These are phyloP conservation scores for Babesia bigemina DNA, from an alignment of 169 alveolate genomes.

Conservation along the genomic window DNA sequence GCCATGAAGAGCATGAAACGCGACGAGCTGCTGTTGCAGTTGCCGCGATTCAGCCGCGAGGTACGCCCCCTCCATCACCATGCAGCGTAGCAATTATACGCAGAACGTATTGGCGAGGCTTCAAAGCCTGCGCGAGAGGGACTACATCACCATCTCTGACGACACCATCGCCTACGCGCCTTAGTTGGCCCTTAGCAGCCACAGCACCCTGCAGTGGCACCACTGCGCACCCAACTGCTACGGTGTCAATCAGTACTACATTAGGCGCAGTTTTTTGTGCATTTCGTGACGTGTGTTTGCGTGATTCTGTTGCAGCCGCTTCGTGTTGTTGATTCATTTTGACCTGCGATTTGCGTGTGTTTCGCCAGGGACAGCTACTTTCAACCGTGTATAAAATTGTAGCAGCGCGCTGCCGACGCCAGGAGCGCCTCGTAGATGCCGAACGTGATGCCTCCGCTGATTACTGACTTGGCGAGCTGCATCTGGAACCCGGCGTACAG, in stretches of 20 bases:
- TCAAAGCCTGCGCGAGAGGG: not conserved
- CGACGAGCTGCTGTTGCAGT: slow-evolving; percentile 32
- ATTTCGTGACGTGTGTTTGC: too few species aligned
- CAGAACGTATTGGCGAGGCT: slow-evolving; percentile 16
- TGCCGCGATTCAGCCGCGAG: slow-evolving; percentile 12
- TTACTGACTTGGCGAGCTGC: slow-evolving; percentile 51
- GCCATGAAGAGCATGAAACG: slow-evolving; percentile 26
- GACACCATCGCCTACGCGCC: slow-evolving; percentile 21
- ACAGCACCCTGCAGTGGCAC: not conserved
- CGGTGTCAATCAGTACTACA: not conserved
- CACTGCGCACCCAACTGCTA: too few species aligned
- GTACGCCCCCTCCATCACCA: not conserved
- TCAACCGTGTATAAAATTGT: slow-evolving; percentile 19
- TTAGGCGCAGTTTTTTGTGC: not conserved
- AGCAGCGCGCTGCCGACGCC: slow-evolving; percentile 9
- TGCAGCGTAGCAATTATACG: not conserved
- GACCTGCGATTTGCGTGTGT: too few species aligned
- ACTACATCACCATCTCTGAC: slow-evolving; percentile 5
- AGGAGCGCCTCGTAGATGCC: slow-evolving; percentile 47
- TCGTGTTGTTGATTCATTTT: too few species aligned
- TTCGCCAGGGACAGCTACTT: not conserved
- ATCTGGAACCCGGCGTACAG: slow-evolving; percentile 65
- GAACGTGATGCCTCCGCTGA: slow-evolving; percentile 63
- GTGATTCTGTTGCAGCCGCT: too few species aligned
- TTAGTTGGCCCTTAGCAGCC: not conserved